Conservation (phyloP, 2,329 filamentous ascomycete genomes). For the Chaetothyriales sp. region DNA sequence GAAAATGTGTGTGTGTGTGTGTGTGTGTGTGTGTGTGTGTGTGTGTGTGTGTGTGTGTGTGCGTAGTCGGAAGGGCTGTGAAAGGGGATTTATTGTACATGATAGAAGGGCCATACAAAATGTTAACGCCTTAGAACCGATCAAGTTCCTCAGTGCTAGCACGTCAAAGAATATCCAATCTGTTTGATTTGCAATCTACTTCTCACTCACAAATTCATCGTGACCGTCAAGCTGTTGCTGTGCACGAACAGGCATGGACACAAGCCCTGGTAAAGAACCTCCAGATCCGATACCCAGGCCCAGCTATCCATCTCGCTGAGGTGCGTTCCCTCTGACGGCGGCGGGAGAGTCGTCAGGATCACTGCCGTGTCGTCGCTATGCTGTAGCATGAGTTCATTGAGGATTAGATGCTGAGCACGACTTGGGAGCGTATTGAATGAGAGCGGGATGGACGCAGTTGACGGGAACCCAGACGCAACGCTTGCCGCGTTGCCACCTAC, state of each 20-base stretch:
- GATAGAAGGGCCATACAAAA: not conserved
- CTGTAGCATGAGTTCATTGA: conserved; percentile 68
- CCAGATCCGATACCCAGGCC: conserved; percentile 62
- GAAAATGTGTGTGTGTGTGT: too few relatives aligned
- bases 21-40: too few relatives aligned
- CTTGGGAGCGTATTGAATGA: conserved; percentile 80
- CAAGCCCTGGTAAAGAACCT: conserved; percentile 62
- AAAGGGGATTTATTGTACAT: not conserved
- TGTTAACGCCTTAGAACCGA: not conserved
- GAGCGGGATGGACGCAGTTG: conserved; percentile 51
- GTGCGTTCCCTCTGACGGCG: conserved; percentile 63
- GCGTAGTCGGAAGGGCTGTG: not conserved
- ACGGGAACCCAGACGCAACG: conserved; percentile 36
- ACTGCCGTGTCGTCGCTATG: conserved; percentile 61
- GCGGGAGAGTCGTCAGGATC: conserved; percentile 69
- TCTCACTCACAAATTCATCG: conserved; percentile 48
- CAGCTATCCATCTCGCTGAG: conserved; percentile 56
- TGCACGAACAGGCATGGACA: conserved; percentile 67
- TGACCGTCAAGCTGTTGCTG: conserved; percentile 84
- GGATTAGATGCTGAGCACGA: conserved; percentile 69
- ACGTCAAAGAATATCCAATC: not conserved
- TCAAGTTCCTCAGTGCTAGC: not conserved
- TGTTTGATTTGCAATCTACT: not conserved
- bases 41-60: too few relatives aligned
- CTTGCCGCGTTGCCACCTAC: not conserved